A percentile compares a stretch with the other conserved stretches of the same genome.
Evolutionary conservation across 2,329 filamentous ascomycete genomes (phyloP).

Genomic region (Colletotrichum chlorophyti): DNA sequence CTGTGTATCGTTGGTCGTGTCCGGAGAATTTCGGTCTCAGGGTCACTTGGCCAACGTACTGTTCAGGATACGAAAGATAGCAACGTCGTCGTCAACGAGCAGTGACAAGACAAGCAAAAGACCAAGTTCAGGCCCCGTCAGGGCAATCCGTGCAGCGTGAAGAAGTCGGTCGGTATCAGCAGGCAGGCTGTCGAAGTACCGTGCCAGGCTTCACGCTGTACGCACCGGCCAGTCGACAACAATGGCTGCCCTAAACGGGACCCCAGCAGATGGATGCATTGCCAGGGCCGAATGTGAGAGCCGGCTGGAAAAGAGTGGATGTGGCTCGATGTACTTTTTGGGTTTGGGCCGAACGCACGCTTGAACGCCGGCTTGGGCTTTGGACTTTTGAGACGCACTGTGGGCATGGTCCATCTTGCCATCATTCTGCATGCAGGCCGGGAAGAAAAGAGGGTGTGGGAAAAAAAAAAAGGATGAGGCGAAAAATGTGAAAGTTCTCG

Average conservation of each 20-base stretch:
- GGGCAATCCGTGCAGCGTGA: slow-evolving; percentile 22
- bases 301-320: slow-evolving; percentile 24
- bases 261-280: slow-evolving; percentile 26
- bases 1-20: background rate
- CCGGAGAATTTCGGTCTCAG: background rate
- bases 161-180: background rate
- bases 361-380: slow-evolving; percentile 25
- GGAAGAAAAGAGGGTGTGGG: too few species aligned
- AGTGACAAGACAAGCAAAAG: slow-evolving; percentile 1
- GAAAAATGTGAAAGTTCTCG: slow-evolving; percentile 1
- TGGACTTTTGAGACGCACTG: slow-evolving; percentile 3
- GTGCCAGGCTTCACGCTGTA: background rate
- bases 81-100: background rate
- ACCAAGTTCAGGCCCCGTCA: slow-evolving; percentile 15
- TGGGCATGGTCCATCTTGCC: slow-evolving; percentile 11
- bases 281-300: slow-evolving; percentile 15
- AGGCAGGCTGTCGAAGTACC: slow-evolving; percentile 16
- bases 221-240: slow-evolving; percentile 6
- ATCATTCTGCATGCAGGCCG: slow-evolving; percentile 20
- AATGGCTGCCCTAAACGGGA: slow-evolving; percentile 24
- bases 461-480: too few species aligned
- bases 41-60: background rate
- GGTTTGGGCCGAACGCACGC: slow-evolving; percentile 17
- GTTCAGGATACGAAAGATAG: background rate
- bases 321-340: slow-evolving; percentile 20